Evolutionary conservation across 2,329 filamentous ascomycete genomes (phyloP).

Genomic region (Trichoderma atrobrunneum): DNA sequence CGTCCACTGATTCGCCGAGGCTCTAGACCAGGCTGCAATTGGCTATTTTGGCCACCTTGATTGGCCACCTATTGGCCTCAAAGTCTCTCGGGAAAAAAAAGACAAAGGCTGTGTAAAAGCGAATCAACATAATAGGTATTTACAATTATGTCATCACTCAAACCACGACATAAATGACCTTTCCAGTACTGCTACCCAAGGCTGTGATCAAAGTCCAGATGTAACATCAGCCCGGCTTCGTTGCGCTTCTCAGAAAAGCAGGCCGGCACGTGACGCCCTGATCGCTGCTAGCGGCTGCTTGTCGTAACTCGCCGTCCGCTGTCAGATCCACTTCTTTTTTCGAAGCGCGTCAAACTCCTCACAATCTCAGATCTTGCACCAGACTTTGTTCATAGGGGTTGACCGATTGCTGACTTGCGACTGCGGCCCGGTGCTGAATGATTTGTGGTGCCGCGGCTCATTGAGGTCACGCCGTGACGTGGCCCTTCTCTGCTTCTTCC

Average conservation of each 20-base stretch:
- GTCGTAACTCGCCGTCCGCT: neutral
- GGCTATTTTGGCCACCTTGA: neutral
- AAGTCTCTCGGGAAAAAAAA: neutral
- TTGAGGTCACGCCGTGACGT: conserved; percentile 21
- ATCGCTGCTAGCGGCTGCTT: conserved; percentile 10
- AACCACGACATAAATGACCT: neutral
- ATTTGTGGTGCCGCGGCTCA: conserved; percentile 16
- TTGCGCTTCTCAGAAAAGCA: neutral
- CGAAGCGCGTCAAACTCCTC: conserved; percentile 27
- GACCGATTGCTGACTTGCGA: conserved; percentile 10
- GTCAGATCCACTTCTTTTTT: conserved; percentile 24
- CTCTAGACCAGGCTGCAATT: neutral
- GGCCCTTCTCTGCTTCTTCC: neutral
- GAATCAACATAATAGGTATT: neutral
- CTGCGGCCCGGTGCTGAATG: conserved; percentile 15
- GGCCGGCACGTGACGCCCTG: conserved; percentile 22
- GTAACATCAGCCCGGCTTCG: neutral
- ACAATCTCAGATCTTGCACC: conserved; percentile 17
- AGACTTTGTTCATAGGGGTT: neutral
- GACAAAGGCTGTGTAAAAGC: neutral
- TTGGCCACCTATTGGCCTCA: neutral
- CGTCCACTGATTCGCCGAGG: neutral
- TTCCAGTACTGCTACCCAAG: neutral
- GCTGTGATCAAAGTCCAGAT: neutral
- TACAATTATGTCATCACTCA: neutral